Evolutionary conservation across 2,329 filamentous ascomycete genomes (phyloP).

Genomic region (Alternaria ventricosa): DNA sequence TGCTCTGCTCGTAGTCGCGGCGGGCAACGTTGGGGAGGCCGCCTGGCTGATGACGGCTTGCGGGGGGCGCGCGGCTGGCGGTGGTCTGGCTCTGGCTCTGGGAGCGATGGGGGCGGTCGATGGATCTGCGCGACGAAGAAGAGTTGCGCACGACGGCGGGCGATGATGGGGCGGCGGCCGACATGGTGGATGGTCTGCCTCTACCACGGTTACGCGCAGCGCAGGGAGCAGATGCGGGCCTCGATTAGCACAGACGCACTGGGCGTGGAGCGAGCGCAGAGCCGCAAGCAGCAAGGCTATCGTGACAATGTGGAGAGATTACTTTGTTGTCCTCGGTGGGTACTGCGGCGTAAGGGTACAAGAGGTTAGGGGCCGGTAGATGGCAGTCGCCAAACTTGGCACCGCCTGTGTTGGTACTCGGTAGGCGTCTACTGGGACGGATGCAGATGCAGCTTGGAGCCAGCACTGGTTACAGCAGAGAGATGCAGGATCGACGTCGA

Average conservation of each 20-base stretch:
- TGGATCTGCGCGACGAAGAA: conserved; percentile 38
- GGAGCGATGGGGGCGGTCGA: conserved; percentile 46
- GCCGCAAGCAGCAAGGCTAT: conserved; percentile 20
- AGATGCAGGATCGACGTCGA: conserved; percentile 3
- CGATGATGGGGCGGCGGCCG: conserved; percentile 49
- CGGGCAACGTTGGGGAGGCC: conserved; percentile 62
- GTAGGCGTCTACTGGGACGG: conserved; percentile 2
- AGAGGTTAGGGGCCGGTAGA: conserved; percentile 23
- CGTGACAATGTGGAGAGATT: conserved; percentile 16
- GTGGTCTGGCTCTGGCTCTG: conserved; percentile 45
- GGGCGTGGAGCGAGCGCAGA: conserved; percentile 21
- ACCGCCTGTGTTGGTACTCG: conserved; percentile 10
- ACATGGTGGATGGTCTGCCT: conserved; percentile 39
- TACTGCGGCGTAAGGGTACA: conserved; percentile 8
- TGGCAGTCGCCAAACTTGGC: conserved; percentile 18
- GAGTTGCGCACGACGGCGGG: conserved; percentile 51
- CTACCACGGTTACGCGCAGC: conserved; percentile 7
- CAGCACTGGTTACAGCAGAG: conserved; percentile 16
- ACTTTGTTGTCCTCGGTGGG: conserved; percentile 2
- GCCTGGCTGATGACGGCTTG: conserved; percentile 49
- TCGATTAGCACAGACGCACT: conserved; percentile 21
- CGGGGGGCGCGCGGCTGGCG: conserved; percentile 31
- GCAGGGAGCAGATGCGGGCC: conserved; percentile 36
- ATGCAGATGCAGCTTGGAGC: conserved; percentile 14
- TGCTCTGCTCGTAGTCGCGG: conserved; percentile 76